These are phyloP conservation scores for Stromatinia cepivora DNA, from an alignment of 2,329 filamentous ascomycete species.

Conservation along the genomic window DNA sequence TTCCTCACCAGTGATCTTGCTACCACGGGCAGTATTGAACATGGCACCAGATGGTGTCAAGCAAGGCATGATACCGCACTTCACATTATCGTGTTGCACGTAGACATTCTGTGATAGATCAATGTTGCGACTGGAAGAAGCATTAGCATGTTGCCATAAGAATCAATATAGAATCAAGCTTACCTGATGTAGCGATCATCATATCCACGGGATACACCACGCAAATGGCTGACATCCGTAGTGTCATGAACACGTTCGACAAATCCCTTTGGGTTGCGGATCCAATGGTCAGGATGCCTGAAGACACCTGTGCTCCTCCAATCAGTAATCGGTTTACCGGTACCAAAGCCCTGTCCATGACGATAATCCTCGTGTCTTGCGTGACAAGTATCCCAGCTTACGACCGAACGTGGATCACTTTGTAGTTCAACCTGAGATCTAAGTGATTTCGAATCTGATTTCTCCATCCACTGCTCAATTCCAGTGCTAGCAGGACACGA, in stretches of 20 bases:
- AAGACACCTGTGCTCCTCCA: slow-evolving; percentile 55
- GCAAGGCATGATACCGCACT: slow-evolving; percentile 63
- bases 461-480: slow-evolving; percentile 58
- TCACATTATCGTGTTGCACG: slow-evolving; percentile 49
- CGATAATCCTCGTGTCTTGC: slow-evolving; percentile 60
- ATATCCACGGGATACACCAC: slow-evolving; percentile 49
- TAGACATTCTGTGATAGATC: slow-evolving; percentile 76
- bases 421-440: not conserved
- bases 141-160: slow-evolving; percentile 23
- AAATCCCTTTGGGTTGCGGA: slow-evolving; percentile 50
- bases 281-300: slow-evolving; percentile 50
- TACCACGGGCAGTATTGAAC: slow-evolving; percentile 60
- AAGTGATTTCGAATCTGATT: slow-evolving; percentile 46
- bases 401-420: slow-evolving; percentile 39
- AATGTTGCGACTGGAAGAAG: slow-evolving; percentile 49
- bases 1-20: slow-evolving; percentile 63
- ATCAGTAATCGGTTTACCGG: slow-evolving; percentile 52
- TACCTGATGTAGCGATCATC: slow-evolving; percentile 60
- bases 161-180: slow-evolving; percentile 30
- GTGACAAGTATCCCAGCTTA: not conserved
- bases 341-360: slow-evolving; percentile 51
- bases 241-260: slow-evolving; percentile 64
- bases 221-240: slow-evolving; percentile 62
- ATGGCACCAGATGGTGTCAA: slow-evolving; percentile 65
- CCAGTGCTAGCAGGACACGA: slow-evolving; percentile 61